These are phyloP conservation scores for Blepharisma japonicum DNA, from an alignment of 73 alveolate genomes.

Conservation along the genomic window DNA sequence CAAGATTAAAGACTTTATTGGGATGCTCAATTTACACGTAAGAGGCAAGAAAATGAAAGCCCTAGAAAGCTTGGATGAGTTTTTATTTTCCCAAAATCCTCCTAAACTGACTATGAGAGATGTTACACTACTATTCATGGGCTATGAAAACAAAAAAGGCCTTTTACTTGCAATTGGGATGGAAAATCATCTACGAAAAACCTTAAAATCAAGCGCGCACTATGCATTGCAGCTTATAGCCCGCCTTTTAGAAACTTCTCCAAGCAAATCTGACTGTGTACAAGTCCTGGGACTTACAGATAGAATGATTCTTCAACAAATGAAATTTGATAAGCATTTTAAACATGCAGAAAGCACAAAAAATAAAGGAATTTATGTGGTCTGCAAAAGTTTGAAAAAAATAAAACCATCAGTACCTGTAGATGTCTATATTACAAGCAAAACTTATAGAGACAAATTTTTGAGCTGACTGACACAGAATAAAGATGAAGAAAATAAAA, in stretches of 20 bases:
- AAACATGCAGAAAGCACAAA: conserved; percentile 6
- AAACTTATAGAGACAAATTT: conserved; percentile 1
- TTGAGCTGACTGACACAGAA: neutral
- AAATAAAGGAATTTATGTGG: neutral
- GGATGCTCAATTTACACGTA: conserved; percentile 12
- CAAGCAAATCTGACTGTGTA: conserved; percentile 12
- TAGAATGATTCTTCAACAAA: conserved; percentile 13
- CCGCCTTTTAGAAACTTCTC: neutral
- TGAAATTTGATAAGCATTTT: conserved; percentile 25
- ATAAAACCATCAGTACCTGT: neutral
- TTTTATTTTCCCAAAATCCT: neutral
- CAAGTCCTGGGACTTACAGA: neutral
- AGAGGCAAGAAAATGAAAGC: conserved; percentile 28
- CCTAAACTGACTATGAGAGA: conserved; percentile 11
- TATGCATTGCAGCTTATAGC: conserved; percentile 12
- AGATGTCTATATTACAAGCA: neutral
- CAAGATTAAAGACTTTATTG: neutral
- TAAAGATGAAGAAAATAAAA: conserved; percentile 4
- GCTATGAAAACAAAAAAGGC: conserved; percentile 9
- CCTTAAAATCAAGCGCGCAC: neutral
- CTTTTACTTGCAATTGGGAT: conserved; percentile 10
- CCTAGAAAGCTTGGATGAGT: conserved; percentile 3
- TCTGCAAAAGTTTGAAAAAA: neutral
- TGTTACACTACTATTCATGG: neutral
- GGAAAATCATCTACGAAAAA: conserved; percentile 16